These are phyloP conservation scores for Basidioascus undulatus DNA, from an alignment of 768 basidiomycete species.

Conservation along the genomic window DNA sequence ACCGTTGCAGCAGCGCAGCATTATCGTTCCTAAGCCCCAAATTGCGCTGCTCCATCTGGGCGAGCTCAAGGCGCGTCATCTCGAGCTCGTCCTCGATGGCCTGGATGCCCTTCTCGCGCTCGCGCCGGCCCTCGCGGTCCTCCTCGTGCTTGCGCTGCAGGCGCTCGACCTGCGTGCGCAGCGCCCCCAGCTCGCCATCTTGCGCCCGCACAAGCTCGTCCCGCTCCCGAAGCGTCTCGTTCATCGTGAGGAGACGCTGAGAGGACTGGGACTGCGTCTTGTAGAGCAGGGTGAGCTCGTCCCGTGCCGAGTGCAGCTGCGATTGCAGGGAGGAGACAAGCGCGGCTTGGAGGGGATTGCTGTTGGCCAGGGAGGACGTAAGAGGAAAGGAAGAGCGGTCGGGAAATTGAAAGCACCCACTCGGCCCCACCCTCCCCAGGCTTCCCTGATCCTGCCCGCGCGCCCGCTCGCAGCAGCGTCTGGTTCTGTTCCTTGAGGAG, in stretches of 20 bases:
- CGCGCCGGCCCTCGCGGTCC: constrained; percentile 60
- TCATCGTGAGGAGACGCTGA: constrained; percentile 75
- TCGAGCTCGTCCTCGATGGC: constrained; percentile 72
- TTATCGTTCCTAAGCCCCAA: constrained; percentile 74
- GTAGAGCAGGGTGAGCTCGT: constrained; percentile 82
- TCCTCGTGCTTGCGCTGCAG: constrained; percentile 56
- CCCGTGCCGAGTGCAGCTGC: constrained; percentile 72
- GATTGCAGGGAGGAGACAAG: constrained; percentile 80
- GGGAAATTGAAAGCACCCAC: constrained; percentile 25
- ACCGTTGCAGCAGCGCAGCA: constrained; percentile 78
- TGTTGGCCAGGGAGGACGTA: constrained; percentile 14
- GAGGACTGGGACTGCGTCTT: constrained; percentile 91
- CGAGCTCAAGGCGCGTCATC: constrained; percentile 40
- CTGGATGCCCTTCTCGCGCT: constrained; percentile 53
- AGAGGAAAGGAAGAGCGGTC: background rate
- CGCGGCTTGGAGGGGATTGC: constrained; percentile 63
- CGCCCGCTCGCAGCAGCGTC: constrained; percentile 61
- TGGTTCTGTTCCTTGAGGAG: constrained; percentile 80
- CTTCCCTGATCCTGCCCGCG: constrained; percentile 18
- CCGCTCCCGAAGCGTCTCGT: constrained; percentile 78
- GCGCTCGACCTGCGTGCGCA: constrained; percentile 45
- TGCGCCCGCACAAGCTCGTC: constrained; percentile 67
- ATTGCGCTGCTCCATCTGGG: constrained; percentile 70
- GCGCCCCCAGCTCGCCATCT: constrained; percentile 50
- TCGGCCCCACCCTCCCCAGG: constrained; percentile 36